Evolutionary conservation across 2,329 filamentous ascomycete species (phyloP).

Genomic region (Penicillium sclerotiorum): DNA sequence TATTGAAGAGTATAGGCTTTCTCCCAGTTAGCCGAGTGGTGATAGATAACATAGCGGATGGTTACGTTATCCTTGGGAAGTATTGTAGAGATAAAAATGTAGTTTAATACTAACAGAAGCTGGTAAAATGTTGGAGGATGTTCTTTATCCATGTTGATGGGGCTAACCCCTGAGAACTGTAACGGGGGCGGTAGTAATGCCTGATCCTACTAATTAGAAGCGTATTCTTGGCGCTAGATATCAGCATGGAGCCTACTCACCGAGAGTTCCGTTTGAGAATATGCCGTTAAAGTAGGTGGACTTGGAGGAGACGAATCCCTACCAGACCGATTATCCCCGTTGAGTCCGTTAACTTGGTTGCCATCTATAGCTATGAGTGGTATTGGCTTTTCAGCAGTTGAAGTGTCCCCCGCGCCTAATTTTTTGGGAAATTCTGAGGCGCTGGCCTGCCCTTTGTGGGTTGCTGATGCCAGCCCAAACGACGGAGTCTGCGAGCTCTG

Average conservation of each 20-base stretch:
- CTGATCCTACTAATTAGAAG: not conserved
- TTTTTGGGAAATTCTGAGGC: not conserved
- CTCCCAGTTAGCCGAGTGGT: not conserved
- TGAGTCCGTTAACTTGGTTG: not conserved
- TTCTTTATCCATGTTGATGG: not conserved
- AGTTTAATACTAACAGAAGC: not conserved
- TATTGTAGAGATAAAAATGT: not conserved
- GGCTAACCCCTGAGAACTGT: not conserved
- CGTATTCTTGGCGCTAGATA: not conserved
- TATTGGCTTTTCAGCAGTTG: not conserved
- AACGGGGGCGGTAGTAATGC: not conserved
- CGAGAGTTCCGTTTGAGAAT: not conserved
- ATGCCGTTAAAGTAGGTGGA: not conserved
- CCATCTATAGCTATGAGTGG: not conserved
- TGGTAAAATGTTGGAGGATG: not conserved
- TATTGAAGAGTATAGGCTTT: conserved; percentile 1
- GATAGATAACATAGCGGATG: not conserved
- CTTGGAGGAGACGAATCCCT: not conserved
- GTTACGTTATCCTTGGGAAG: too few species aligned
- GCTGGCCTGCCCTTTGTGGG: not conserved
- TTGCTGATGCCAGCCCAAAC: not conserved
- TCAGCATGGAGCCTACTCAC: not conserved
- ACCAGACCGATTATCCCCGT: not conserved
- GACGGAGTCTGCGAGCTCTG: not conserved
- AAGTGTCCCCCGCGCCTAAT: not conserved